Base-by-base conservation (phyloP, 2,329 filamentous ascomycete species). In the Dactylonectria macrodidyma region DNA sequence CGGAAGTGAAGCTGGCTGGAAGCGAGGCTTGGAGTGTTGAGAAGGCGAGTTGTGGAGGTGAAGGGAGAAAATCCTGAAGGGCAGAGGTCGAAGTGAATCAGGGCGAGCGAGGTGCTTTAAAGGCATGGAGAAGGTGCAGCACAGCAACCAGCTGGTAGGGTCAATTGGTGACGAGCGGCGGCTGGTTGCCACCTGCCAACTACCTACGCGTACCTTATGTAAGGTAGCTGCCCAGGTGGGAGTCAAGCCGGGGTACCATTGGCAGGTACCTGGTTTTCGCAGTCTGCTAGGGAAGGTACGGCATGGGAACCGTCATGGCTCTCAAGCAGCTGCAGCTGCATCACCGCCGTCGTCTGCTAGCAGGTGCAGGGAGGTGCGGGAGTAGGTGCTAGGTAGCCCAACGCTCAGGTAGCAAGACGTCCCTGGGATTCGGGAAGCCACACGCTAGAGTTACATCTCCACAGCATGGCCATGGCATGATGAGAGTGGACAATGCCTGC, bases 21-120 rank as follows among this genome's bases (percentile, higher is more conserved):
- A 26, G 47, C 36, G 59, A 59, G 19, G 59, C 58, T 57, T 65
- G 60, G 59, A 66, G 68, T 52, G 38, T 56, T 62, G 64, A 66
- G 41, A 68, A 58, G 72, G 69, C 71, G 67, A 66, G 74, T 72
- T 63, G 68, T 69, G 70, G 71, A 73, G 68, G 68, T 74, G 69
- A 66, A 75, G 66, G 71, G 68, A 67, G 57, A 61, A 62, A 71
- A 58, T 67, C 54, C 48, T 67, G 61, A 47, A 69, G 65, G 26
- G 65, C 36, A 61, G 65, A 68, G 67, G 54, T 68, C 36, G 65
- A 59, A 47, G 61, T 68, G 66, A 65, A 75, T 75, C 68, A 69
- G 66, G 72, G 69, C 68, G 70, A 61, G 70, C 36, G 67, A 73
- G 52, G 57, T 61, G 70, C 67, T 76, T 76, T 76, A 76, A 71